Conservation (phyloP, 2,329 filamentous ascomycete species). For the Diaporthe sp. region DNA sequence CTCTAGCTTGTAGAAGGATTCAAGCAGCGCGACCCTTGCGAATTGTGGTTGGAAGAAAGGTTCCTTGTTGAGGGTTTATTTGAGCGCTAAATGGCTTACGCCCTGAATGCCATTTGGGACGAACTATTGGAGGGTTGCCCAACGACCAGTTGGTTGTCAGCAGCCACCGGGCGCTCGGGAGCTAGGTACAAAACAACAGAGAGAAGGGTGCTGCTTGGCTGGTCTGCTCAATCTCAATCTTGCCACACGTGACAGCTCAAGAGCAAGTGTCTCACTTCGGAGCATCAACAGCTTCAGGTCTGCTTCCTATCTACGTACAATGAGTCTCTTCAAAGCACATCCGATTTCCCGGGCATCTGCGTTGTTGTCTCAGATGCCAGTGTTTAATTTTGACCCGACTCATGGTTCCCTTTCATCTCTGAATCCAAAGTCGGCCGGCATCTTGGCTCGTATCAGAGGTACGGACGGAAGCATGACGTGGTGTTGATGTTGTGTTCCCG, state of each 20-base stretch:
- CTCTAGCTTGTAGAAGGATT: not conserved
- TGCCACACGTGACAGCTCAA: not conserved
- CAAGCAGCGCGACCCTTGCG: not conserved
- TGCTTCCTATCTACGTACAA: not conserved
- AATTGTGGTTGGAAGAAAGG: not conserved
- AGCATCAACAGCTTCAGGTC: not conserved
- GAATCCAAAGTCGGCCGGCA: not conserved
- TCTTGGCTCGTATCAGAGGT: slow-evolving; percentile 16
- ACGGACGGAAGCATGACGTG: slow-evolving; percentile 32
- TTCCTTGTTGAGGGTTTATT: not conserved
- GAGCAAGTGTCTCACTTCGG: not conserved
- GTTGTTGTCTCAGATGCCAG: not conserved
- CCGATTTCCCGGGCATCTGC: not conserved
- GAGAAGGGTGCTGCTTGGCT: not conserved
- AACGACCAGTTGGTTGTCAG: not conserved
- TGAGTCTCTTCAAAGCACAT: not conserved
- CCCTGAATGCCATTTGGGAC: not conserved
- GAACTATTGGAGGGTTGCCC: not conserved
- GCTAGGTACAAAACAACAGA: not conserved
- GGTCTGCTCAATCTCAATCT: not conserved
- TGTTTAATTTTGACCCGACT: not conserved
- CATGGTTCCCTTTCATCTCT: too few species aligned
- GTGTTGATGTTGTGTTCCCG: slow-evolving; percentile 33
- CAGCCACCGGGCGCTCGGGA: not conserved
- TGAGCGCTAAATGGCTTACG: not conserved